These are phyloP conservation scores for Lentinula sp. DNA, from an alignment of 768 basidiomycete genomes.

Conservation along the genomic window DNA sequence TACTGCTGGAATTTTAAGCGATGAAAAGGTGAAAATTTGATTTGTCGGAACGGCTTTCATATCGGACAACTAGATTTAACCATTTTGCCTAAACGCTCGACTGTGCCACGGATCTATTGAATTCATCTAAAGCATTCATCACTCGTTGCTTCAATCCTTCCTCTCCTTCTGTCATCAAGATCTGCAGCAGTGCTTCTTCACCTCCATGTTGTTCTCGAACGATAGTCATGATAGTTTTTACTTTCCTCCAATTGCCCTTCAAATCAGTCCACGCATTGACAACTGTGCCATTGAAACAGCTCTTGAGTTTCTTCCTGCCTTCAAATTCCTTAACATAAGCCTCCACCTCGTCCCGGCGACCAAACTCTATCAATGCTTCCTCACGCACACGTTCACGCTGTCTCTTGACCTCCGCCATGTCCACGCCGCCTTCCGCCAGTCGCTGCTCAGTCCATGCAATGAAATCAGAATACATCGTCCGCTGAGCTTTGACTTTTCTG, in stretches of 20 bases:
- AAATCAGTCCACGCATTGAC: conserved; percentile 53
- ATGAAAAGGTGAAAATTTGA: neutral
- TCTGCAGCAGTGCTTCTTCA: conserved; percentile 32
- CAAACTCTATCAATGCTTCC: conserved; percentile 47
- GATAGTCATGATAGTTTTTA: conserved; percentile 47
- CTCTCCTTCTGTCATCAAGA: conserved; percentile 32
- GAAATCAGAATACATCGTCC: conserved; percentile 58
- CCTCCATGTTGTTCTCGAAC: conserved; percentile 43
- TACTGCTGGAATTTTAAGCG: neutral
- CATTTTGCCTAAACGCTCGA: too few relatives aligned
- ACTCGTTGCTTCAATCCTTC: conserved; percentile 21
- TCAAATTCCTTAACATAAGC: conserved; percentile 22
- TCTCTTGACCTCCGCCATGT: conserved; percentile 13
- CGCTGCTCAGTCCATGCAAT: conserved; percentile 38
- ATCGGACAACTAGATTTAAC: too few relatives aligned
- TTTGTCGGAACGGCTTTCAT: too few relatives aligned
- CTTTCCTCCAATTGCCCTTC: conserved; percentile 31
- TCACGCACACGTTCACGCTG: conserved; percentile 22
- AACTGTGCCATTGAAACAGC: conserved; percentile 39
- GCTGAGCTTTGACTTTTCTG: conserved; percentile 36
- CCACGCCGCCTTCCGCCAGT: conserved; percentile 4
- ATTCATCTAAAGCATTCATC: neutral
- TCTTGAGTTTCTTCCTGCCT: conserved; percentile 28
- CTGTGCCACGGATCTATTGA: neutral
- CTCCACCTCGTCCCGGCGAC: conserved; percentile 44